A percentile compares a stretch with the other conserved stretches of the same genome.
Evolutionary conservation across 768 basidiomycete genomes (phyloP).

Genomic region (Xerocomellus chrysenteron): DNA sequence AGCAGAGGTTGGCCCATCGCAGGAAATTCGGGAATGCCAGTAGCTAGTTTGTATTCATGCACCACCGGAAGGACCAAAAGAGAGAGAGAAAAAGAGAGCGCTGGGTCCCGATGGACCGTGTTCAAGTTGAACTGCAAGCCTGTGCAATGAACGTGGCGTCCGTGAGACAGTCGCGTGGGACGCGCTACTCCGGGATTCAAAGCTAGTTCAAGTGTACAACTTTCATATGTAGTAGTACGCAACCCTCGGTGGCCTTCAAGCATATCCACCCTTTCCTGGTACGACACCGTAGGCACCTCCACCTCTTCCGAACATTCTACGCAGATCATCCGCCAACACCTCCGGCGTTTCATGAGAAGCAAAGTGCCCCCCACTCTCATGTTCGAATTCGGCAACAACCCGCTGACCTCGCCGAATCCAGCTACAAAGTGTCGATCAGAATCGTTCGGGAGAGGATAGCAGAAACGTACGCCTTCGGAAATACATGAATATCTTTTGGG

Average conservation of each 20-base stretch:
- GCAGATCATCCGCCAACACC: conserved; percentile 47
- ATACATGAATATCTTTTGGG: conserved; percentile 43
- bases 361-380: conserved; percentile 58
- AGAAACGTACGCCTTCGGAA: conserved; percentile 38
- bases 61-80: background rate
- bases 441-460: background rate
- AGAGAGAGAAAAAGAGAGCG: background rate
- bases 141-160: background rate
- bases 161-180: too few relatives aligned
- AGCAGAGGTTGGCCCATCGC: conserved; percentile 30
- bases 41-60: conserved; percentile 8
- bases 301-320: conserved; percentile 55
- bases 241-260: background rate
- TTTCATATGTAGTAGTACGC: too few relatives aligned
- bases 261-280: conserved; percentile 43
- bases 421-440: conserved; percentile 26
- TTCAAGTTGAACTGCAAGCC: background rate
- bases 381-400: conserved; percentile 48
- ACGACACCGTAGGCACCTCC: conserved; percentile 51
- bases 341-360: conserved; percentile 52
- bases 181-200: too few relatives aligned
- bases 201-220: too few relatives aligned
- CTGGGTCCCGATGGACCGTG: background rate
- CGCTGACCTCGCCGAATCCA: conserved; percentile 40
- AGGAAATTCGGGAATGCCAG: background rate